Conservation (phyloP, 2,329 filamentous ascomycete species). For the Diaporthe sp. region DNA sequence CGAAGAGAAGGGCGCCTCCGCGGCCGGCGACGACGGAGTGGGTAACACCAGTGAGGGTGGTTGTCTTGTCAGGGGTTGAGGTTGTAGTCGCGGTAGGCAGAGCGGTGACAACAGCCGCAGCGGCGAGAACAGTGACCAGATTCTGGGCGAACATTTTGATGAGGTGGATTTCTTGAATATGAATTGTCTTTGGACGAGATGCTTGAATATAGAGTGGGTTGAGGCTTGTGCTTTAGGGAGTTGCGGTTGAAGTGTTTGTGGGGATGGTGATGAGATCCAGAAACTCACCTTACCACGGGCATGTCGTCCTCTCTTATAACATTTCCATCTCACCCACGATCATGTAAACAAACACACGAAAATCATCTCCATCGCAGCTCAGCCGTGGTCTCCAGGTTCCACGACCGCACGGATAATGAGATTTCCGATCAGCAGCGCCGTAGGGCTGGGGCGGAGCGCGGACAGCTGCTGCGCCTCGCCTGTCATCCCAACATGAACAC, state of each 20-base stretch:
- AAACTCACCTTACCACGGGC: not conserved
- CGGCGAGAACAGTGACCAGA: conserved; percentile 47
- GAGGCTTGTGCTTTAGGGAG: not conserved
- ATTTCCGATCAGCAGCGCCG: conserved; percentile 16
- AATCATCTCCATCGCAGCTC: not conserved
- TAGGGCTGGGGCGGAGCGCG: conserved; percentile 21
- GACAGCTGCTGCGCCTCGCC: conserved; percentile 28
- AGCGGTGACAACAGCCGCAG: conserved; percentile 47
- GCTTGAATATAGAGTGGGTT: not conserved
- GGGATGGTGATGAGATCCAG: conserved; percentile 6
- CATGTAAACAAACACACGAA: not conserved
- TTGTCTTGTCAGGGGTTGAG: conserved; percentile 50
- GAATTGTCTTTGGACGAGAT: not conserved
- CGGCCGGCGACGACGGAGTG: conserved; percentile 62
- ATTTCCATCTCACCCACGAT: not conserved
- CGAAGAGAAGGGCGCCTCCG: conserved; percentile 59
- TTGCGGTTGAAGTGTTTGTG: not conserved
- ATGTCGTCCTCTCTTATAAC: conserved; percentile 18
- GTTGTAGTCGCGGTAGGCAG: conserved; percentile 50
- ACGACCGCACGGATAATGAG: not conserved
- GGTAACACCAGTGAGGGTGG: conserved; percentile 55
- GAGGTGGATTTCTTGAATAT: not conserved
- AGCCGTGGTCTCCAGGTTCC: not conserved
- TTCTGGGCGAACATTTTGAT: conserved; percentile 52
- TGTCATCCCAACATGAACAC: not conserved